A percentile compares a stretch with the other conserved stretches of the same genome.
phyloP scores from a whole-genome alignment of 768 basidiomycete species.

The Suillus subaureus region DNA sequence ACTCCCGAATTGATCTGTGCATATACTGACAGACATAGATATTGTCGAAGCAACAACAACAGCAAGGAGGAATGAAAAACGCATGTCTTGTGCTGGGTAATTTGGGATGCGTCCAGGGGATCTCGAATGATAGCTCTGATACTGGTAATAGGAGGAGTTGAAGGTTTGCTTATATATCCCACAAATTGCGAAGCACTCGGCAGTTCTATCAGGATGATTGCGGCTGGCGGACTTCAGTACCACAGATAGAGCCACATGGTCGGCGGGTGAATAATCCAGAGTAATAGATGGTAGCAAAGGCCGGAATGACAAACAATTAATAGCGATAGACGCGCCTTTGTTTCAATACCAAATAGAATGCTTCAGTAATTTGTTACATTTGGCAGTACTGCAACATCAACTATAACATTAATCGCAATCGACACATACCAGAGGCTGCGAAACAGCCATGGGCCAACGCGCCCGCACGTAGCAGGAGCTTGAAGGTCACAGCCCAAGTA shows the following conservation, averaged over 20 bases:
- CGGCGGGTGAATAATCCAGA: neutral
- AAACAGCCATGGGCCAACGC: too few relatives aligned
- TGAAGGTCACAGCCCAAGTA: too few relatives aligned
- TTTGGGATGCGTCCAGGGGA: neutral
- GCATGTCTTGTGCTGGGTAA: neutral
- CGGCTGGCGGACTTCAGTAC: neutral
- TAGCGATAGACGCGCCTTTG: too few relatives aligned
- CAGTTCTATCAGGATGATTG: neutral
- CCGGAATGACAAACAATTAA: too few relatives aligned
- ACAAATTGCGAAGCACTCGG: neutral
- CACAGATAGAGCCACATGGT: neutral
- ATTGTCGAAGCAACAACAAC: neutral
- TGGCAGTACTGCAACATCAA: too few relatives aligned
- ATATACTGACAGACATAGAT: neutral
- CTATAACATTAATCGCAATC: too few relatives aligned
- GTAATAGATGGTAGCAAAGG: too few relatives aligned
- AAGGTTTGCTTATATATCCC: neutral
- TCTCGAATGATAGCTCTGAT: neutral
- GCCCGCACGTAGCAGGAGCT: too few relatives aligned
- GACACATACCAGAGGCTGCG: too few relatives aligned
- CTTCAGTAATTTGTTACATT: too few relatives aligned
- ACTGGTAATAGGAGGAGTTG: neutral
- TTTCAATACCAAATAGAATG: too few relatives aligned
- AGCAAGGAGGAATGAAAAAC: neutral
- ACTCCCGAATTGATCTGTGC: accelerated